Evolutionary conservation across 2,329 filamentous ascomycete species (phyloP), one percentile per base, ranked within the genome.

Genomic region (Epichloe sylvatica): DNA sequence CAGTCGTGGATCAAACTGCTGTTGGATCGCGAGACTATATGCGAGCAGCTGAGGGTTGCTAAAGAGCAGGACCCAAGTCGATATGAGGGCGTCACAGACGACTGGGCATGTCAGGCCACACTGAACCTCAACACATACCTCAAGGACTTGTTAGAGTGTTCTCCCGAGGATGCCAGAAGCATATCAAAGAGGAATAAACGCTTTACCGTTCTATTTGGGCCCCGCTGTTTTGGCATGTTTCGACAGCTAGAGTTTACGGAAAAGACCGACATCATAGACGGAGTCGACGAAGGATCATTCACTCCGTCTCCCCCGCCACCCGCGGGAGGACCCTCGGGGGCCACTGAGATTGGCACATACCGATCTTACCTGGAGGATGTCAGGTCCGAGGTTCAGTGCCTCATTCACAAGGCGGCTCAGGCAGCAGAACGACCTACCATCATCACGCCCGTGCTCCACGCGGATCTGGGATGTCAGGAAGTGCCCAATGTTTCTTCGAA

Each of bases 101-200:
- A 66, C 8, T 72, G 70, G 61, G 61, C 60, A 3, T 59, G 62
- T 2, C 64, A 67, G n/a, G 65, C 71, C 0, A 64, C 73, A 3
- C 47, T 57, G 6, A 75, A 74, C 11, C 60, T 80, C 3, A 70
- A 72, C 50, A 71, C 69, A 6, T 80, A 79, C 46, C 60, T 78
- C 3, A 70, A 68, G 34, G 75, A 80, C 51, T 63, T 74, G 5
- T 64, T 74, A 3, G 65, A 70, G 23, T 60, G 61, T 1, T 60
- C 62, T 2, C 61, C 62, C 1, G 63, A 64, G 36, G 64, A 65
- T 8, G 59, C 59, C 0, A 64, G 72, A 42, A 73, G 64, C 46
- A 77, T 80, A 36, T 75, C 75, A 2, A 74, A 73, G 48, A 64
- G 76, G 1, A 80, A 80, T 55, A 79, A 78, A 58, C 70, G 72